A percentile compares a stretch with the other conserved stretches of the same genome.
Evolutionary conservation across 768 basidiomycete species (phyloP).

Genomic region (Leccinellum albellum): DNA sequence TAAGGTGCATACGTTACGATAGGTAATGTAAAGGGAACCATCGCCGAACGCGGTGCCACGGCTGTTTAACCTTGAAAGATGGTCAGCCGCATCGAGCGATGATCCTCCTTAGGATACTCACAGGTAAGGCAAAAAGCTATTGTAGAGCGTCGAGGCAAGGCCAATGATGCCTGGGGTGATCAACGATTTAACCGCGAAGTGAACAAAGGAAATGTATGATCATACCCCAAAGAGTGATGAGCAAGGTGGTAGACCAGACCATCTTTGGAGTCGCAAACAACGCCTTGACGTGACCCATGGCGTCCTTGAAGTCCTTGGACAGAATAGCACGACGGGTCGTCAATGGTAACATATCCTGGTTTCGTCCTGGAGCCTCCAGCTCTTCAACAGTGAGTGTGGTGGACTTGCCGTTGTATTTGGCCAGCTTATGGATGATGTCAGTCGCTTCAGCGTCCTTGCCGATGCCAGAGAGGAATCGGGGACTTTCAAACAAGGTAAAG

Average conservation of each 20-base stretch:
- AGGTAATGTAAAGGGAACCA: conserved; percentile 64
- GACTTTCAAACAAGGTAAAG: conserved; percentile 54
- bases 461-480: conserved; percentile 53
- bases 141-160: conserved; percentile 66
- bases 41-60: conserved; percentile 69
- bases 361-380: conserved; percentile 33
- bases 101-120: conserved; percentile 23
- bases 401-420: conserved; percentile 45
- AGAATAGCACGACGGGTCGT: conserved; percentile 22
- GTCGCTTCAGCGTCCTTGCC: conserved; percentile 53
- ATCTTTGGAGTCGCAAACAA: conserved; percentile 62
- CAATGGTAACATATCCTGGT: conserved; percentile 5
- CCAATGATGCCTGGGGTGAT: conserved; percentile 58
- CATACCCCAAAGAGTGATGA: conserved; percentile 49
- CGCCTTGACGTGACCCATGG: conserved; percentile 45
- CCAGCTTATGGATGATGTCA: conserved; percentile 44
- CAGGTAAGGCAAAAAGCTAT: conserved; percentile 52
- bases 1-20: conserved; percentile 53
- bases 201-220: not conserved
- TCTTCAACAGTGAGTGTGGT: conserved; percentile 43
- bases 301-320: conserved; percentile 42
- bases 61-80: conserved; percentile 45
- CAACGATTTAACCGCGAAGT: not conserved
- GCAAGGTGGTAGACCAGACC: conserved; percentile 61
- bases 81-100: not conserved